These are phyloP conservation scores for Penicillium paradoxum DNA, from an alignment of 495 filamentous ascomycete species.

Conservation along the genomic window DNA sequence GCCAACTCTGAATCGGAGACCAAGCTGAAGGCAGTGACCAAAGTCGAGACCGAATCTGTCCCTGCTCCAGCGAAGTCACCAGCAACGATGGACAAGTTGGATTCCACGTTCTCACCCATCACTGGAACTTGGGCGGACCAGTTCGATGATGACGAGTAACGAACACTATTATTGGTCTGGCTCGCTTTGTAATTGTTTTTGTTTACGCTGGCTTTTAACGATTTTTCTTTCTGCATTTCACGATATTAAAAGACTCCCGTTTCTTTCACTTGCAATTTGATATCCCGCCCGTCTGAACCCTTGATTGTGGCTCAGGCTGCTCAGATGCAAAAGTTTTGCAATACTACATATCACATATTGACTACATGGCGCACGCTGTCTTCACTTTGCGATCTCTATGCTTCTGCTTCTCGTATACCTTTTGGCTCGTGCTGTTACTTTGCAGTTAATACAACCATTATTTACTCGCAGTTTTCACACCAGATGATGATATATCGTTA, in stretches of 20 bases:
- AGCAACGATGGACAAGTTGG: slow-evolving; percentile 22
- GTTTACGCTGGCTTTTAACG: neutral
- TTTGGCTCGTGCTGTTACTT: neutral
- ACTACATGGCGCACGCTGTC: neutral
- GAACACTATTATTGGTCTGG: neutral
- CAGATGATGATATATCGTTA: no score
- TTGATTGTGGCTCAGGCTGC: neutral
- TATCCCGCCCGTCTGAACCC: neutral
- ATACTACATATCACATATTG: neutral
- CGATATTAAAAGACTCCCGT: neutral
- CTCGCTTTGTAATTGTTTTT: neutral
- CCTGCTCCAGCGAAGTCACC: slow-evolving; percentile 5
- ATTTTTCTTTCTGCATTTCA: neutral
- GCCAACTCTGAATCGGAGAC: slow-evolving; percentile 6
- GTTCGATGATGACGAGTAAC: slow-evolving; percentile 27
- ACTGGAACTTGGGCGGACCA: slow-evolving; percentile 40
- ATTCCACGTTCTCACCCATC: slow-evolving; percentile 20
- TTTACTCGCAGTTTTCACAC: neutral
- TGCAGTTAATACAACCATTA: neutral
- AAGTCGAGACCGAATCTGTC: neutral
- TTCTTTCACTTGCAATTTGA: slow-evolving; percentile 1
- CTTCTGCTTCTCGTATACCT: neutral
- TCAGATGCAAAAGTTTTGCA: neutral
- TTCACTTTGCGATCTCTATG: neutral
- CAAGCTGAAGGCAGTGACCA: neutral